phyloP scores from a whole-genome alignment of 306 rosid genomes.

The Rosa lucieae region DNA sequence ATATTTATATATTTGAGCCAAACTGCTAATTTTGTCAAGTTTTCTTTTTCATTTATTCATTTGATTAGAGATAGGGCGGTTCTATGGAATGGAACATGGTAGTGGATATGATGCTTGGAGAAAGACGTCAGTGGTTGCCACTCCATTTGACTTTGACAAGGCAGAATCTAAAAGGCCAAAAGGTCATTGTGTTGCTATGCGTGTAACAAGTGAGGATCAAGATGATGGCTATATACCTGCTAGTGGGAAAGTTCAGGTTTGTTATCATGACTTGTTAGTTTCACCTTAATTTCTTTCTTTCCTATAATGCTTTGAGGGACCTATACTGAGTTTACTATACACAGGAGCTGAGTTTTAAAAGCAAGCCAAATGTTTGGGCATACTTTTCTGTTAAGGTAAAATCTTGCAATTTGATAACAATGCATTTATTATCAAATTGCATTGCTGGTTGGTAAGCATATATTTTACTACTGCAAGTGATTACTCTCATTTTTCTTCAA shows the following conservation, averaged over 20 bases:
- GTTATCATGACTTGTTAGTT: slow-evolving; percentile 25
- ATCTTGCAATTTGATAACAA: slow-evolving; percentile 16
- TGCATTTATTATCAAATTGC: neutral
- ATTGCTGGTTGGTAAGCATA: no score
- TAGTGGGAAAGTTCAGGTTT: slow-evolving; percentile 96
- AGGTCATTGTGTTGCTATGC: slow-evolving; percentile 98
- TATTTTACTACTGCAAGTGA: no score
- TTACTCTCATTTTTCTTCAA: no score
- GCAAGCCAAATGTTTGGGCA: slow-evolving; percentile 99
- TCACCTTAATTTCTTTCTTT: slow-evolving; percentile 16
- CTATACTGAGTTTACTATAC: slow-evolving; percentile 28
- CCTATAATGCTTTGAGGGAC: slow-evolving; percentile 16
- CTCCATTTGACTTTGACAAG: slow-evolving; percentile 88
- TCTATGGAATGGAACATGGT: slow-evolving; percentile 92
- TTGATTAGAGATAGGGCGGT: slow-evolving; percentile 83
- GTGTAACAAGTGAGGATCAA: slow-evolving; percentile 98
- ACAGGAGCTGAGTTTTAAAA: slow-evolving; percentile 97
- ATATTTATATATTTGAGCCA: slow-evolving; percentile 1
- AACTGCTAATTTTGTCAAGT: slow-evolving; percentile 18
- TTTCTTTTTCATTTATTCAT: slow-evolving; percentile 25
- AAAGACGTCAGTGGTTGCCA: slow-evolving; percentile 72
- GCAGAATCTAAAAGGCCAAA: slow-evolving; percentile 82
- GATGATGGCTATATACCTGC: slow-evolving; percentile 99
- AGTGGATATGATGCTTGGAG: slow-evolving; percentile 97
- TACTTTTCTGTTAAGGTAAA: slow-evolving; percentile 98